These are phyloP conservation scores for Botrytis fragariae DNA, from an alignment of 2,329 filamentous ascomycete species.

Conservation along the genomic window DNA sequence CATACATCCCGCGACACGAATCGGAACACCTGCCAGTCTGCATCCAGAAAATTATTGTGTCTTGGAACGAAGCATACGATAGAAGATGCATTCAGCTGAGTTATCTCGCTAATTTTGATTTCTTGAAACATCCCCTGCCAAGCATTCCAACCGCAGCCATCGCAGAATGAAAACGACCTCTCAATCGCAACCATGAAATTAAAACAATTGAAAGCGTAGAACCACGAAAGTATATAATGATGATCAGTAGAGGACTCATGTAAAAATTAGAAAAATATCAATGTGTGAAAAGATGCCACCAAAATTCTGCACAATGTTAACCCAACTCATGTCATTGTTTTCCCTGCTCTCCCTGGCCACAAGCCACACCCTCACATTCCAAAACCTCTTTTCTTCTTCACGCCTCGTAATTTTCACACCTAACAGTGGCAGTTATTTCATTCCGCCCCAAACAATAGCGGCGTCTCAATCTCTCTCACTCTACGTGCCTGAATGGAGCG, in stretches of 20 bases:
- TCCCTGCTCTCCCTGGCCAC: background rate
- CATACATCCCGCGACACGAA: background rate
- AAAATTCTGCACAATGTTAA: background rate
- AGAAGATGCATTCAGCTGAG: background rate
- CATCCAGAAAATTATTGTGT: background rate
- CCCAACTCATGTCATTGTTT: background rate
- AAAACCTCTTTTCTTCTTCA: background rate
- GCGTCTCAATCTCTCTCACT: background rate
- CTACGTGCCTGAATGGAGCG: background rate
- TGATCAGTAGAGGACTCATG: background rate
- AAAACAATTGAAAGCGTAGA: background rate
- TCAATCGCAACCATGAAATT: background rate
- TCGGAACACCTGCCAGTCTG: background rate
- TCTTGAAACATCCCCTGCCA: background rate
- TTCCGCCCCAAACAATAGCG: background rate
- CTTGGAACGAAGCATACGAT: background rate
- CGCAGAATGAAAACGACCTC: background rate
- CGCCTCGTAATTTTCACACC: background rate
- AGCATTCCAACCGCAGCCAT: background rate
- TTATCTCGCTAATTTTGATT: background rate
- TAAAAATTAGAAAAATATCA: background rate
- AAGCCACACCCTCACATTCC: conserved; percentile 8
- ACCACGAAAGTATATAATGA: background rate
- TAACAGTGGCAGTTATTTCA: background rate
- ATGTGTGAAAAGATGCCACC: background rate